Evolutionary conservation across 495 filamentous ascomycete species (phyloP).

Genomic region (Penicillium chermesinum): DNA sequence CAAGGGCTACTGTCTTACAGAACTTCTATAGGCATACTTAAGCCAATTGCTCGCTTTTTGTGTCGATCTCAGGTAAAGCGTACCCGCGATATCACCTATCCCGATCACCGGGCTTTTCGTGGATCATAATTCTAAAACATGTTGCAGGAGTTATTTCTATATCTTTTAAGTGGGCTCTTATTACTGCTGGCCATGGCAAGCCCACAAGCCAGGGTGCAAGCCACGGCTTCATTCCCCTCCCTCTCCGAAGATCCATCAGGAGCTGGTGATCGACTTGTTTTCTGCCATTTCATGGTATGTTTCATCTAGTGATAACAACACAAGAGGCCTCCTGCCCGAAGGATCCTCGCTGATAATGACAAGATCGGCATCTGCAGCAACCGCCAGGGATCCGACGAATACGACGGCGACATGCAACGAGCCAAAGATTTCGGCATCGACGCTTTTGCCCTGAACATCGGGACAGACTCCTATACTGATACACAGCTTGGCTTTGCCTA

Average conservation of each 20-base stretch:
- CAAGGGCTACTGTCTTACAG: no score
- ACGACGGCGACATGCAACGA: conserved; percentile 52
- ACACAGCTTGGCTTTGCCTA: conserved; percentile 53
- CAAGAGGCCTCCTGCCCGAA: no score
- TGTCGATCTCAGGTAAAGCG: no score
- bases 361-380: conserved; percentile 52
- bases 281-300: conserved; percentile 57
- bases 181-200: background rate
- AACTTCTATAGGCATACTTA: no score
- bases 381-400: conserved; percentile 45
- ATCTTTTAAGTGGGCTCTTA: background rate
- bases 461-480: conserved; percentile 47
- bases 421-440: conserved; percentile 54
- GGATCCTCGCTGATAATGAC: no score
- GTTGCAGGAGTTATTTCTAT: background rate
- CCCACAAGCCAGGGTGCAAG: background rate
- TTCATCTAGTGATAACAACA: no score
- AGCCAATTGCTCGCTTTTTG: no score
- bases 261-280: conserved; percentile 40
- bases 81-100: no score
- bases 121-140: background rate
- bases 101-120: no score
- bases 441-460: conserved; percentile 58
- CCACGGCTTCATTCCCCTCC: background rate
- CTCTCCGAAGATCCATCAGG: conserved; percentile 1